These are phyloP conservation scores for Ganoderma sinense DNA, from an alignment of 1,284 basidiomycete genomes.

Conservation along the genomic window DNA sequence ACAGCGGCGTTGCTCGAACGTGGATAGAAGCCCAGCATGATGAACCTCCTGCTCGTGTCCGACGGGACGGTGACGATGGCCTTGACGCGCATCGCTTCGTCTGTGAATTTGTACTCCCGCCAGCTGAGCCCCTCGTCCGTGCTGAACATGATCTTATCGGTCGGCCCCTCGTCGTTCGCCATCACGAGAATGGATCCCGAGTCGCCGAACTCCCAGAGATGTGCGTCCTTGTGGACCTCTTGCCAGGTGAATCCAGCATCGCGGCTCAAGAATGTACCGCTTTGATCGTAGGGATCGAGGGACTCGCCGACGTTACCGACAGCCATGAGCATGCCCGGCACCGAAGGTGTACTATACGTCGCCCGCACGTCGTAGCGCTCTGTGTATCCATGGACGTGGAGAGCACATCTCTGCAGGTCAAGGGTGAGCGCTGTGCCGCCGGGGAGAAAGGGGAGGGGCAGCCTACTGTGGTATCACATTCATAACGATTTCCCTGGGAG, in stretches of 20 bases:
- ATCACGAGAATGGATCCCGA: slow-evolving; percentile 94
- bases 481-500: slow-evolving; percentile 79
- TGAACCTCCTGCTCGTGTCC: slow-evolving; percentile 92
- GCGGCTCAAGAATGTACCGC: slow-evolving; percentile 95
- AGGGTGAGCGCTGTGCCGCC: neutral
- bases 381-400: slow-evolving; percentile 97
- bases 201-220: slow-evolving; percentile 98
- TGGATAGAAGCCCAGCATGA: slow-evolving; percentile 79
- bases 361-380: slow-evolving; percentile 90
- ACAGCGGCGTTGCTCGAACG: slow-evolving; percentile 59
- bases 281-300: slow-evolving; percentile 84
- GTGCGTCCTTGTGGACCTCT: slow-evolving; percentile 97
- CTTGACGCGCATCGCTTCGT: slow-evolving; percentile 79
- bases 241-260: slow-evolving; percentile 99
- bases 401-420: slow-evolving; percentile 70
- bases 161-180: slow-evolving; percentile 94
- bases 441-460: neutral
- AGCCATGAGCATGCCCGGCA: slow-evolving; percentile 93
- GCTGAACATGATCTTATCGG: slow-evolving; percentile 89
- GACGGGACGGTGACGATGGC: slow-evolving; percentile 89
- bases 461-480: slow-evolving; percentile 73
- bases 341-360: slow-evolving; percentile 92
- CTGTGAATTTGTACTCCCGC: slow-evolving; percentile 86
- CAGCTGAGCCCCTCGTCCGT: slow-evolving; percentile 90
- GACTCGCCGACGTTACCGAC: slow-evolving; percentile 96